These are phyloP conservation scores for Pisolithus thermaeus DNA, from an alignment of 1,284 basidiomycete species.

Conservation along the genomic window DNA sequence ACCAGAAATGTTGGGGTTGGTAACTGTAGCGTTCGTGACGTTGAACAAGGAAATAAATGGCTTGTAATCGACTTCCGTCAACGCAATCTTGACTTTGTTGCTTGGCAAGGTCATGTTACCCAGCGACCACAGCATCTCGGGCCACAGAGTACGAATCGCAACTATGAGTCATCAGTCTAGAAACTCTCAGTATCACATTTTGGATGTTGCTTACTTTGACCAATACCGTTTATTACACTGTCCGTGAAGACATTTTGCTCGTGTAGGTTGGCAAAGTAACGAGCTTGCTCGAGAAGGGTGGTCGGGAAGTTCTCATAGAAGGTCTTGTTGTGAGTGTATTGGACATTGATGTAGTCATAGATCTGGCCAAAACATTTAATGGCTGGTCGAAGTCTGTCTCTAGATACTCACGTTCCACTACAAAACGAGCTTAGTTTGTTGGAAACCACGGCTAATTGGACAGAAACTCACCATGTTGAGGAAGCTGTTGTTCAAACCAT, in stretches of 20 bases:
- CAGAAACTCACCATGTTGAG: constrained; percentile 34
- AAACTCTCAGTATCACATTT: background rate
- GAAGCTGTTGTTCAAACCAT: constrained; percentile 34
- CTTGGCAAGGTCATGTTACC: constrained; percentile 34
- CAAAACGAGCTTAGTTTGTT: constrained; percentile 1
- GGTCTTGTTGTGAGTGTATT: constrained; percentile 43
- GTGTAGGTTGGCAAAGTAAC: constrained; percentile 45
- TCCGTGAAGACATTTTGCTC: constrained; percentile 45
- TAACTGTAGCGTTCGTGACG: constrained; percentile 35
- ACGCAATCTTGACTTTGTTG: constrained; percentile 38
- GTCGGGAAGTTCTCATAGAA: constrained; percentile 31
- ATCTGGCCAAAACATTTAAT: constrained; percentile 26
- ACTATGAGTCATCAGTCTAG: constrained; percentile 11
- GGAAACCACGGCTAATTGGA: background rate
- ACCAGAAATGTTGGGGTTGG: constrained; percentile 29
- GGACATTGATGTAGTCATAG: constrained; percentile 48
- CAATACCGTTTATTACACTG: constrained; percentile 32
- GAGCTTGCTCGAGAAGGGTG: constrained; percentile 33
- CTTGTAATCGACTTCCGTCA: constrained; percentile 44
- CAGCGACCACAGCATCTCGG: constrained; percentile 40
- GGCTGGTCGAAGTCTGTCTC: background rate
- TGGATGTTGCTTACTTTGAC: constrained; percentile 34
- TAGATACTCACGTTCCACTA: constrained; percentile 28
- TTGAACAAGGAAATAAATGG: constrained; percentile 49
- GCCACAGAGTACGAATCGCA: constrained; percentile 37